These are phyloP conservation scores for Solanum clarkiae DNA, from an alignment of 257 asterid species.

Conservation along the genomic window DNA sequence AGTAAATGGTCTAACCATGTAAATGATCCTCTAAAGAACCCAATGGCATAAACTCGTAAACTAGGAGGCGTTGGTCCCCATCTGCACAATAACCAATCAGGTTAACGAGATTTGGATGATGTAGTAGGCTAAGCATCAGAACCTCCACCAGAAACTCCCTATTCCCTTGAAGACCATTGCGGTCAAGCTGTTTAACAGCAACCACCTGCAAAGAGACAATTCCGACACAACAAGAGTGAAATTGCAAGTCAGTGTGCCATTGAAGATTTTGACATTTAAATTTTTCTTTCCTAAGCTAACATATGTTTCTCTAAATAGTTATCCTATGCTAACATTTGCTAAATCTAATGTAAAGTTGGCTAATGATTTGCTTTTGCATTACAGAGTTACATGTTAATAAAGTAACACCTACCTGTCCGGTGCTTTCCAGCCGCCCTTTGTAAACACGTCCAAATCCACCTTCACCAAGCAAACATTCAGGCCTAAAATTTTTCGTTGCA, in stretches of 20 bases:
- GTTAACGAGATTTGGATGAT: constrained; percentile 89
- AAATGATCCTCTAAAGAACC: constrained; percentile 98
- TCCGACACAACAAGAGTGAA: constrained; percentile 1
- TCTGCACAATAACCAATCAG: constrained; percentile 98
- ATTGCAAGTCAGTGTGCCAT: not conserved
- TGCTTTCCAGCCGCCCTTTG: constrained; percentile 64
- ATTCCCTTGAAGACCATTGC: constrained; percentile 92
- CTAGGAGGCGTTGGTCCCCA: constrained; percentile 96
- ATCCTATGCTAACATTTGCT: not conserved
- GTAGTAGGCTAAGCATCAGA: constrained; percentile 96
- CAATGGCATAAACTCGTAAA: constrained; percentile 88
- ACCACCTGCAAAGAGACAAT: constrained; percentile 49
- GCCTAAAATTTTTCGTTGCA: constrained; percentile 75
- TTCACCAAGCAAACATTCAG: constrained; percentile 73
- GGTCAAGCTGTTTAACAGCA: constrained; percentile 93
- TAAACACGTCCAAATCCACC: constrained; percentile 98
- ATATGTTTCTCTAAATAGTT: not conserved
- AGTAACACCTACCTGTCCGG: constrained; percentile 60
- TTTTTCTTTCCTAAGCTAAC: not conserved
- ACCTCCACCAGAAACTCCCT: constrained; percentile 95
- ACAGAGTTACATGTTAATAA: not conserved
- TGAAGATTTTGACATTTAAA: not conserved
- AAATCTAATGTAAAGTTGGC: not conserved
- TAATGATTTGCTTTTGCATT: not conserved
- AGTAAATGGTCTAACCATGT: constrained; percentile 55